Percentiles rank a stretch among this genome's conserved stretches.
phyloP scores from a whole-genome alignment of 164 flowering plant genomes.

The Berberis thunbergii region DNA sequence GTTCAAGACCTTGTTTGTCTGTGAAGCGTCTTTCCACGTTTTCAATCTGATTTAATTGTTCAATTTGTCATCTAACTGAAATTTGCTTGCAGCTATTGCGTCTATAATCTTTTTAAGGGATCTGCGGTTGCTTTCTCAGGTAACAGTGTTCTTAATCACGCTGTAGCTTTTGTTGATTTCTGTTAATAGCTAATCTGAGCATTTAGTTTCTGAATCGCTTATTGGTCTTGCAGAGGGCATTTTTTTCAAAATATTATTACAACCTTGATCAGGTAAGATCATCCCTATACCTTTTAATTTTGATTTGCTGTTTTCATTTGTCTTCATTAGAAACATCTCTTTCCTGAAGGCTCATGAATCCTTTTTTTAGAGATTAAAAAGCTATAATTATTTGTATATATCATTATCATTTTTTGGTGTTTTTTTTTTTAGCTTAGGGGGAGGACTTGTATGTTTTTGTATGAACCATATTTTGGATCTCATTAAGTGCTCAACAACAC shows the following conservation, averaged over 20 bases:
- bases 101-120: constrained; percentile 52
- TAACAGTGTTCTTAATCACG: constrained; percentile 12
- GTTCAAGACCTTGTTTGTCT: not conserved
- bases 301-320: not conserved
- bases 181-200: too few species aligned
- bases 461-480: too few species aligned
- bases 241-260: constrained; percentile 20
- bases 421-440: too few species aligned
- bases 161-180: too few species aligned
- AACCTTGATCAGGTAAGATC: constrained; percentile 36
- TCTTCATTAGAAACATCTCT: too few species aligned
- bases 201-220: constrained; percentile 5
- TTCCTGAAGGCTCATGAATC: too few species aligned
- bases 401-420: too few species aligned
- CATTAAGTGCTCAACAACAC: too few species aligned
- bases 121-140: constrained; percentile 38
- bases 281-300: not conserved
- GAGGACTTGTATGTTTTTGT: too few species aligned
- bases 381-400: too few species aligned
- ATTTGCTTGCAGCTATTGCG: constrained; percentile 47
- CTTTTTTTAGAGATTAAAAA: too few species aligned
- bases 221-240: constrained; percentile 34
- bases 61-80: not conserved
- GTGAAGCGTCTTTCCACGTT: not conserved
- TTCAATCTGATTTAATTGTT: not conserved